Conservation (phyloP, 2,329 filamentous ascomycete genomes). For the Seiridium unicorne region DNA sequence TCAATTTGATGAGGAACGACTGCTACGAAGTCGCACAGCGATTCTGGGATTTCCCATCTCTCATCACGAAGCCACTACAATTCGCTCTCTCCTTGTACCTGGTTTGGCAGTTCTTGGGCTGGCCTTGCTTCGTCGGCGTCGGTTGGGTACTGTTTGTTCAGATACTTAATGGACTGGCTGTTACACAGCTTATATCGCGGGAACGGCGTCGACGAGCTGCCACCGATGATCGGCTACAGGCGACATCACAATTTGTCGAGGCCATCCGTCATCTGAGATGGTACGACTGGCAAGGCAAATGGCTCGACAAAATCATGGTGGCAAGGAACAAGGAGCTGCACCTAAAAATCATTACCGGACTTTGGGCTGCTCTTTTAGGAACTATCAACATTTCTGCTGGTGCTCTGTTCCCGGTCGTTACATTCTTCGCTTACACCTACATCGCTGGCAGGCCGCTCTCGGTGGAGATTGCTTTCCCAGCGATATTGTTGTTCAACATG, state of each 20-base stretch:
- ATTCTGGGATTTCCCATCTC: constrained; percentile 82
- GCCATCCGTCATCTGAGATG: constrained; percentile 77
- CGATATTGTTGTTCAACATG: constrained; percentile 76
- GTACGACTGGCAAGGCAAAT: constrained; percentile 80
- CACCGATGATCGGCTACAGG: constrained; percentile 76
- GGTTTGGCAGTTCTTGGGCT: constrained; percentile 77
- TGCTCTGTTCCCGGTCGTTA: constrained; percentile 74
- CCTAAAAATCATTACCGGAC: constrained; percentile 59
- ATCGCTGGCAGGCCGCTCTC: constrained; percentile 66
- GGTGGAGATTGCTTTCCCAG: constrained; percentile 84
- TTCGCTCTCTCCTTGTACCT: constrained; percentile 72
- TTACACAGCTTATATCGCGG: constrained; percentile 63
- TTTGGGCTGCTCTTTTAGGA: constrained; percentile 62
- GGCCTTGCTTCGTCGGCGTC: constrained; percentile 73
- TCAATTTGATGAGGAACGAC: constrained; percentile 81
- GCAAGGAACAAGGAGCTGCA: constrained; percentile 67
- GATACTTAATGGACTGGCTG: constrained; percentile 64
- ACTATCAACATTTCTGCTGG: constrained; percentile 71
- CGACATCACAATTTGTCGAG: constrained; percentile 83
- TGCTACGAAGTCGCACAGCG: constrained; percentile 79
- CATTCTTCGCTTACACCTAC: constrained; percentile 78
- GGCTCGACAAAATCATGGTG: constrained; percentile 68
- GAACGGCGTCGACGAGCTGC: constrained; percentile 70
- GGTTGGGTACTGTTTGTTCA: constrained; percentile 69
- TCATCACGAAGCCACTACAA: constrained; percentile 74